Base-by-base conservation (phyloP, 2,329 filamentous ascomycete genomes). In the Penicillium digitatum region DNA sequence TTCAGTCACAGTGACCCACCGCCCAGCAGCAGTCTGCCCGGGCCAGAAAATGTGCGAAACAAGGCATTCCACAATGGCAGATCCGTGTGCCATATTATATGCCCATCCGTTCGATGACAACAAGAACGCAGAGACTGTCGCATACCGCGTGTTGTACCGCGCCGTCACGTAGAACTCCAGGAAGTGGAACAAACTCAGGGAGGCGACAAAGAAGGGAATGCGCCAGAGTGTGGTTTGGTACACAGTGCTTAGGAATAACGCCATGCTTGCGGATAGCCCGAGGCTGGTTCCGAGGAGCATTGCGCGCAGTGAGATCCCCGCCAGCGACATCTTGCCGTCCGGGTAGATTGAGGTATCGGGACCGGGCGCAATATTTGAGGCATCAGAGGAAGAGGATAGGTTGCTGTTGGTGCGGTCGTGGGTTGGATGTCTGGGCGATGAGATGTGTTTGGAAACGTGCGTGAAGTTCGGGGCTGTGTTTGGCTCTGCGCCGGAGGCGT, bases 81-180 rank as follows among this genome's bases (percentile, higher is more conserved):
- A 78, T 0, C 81, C 78, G 71, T 99, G 92, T 2, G 94, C 94
- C 62, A 90, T 81, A 59, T 88, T 88, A 74, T 97, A 97, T 6
- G 84, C 85, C 40, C 82, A 83, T 72, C 94, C 94, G 72, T 99
- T 99, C 47, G 84, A 85, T 35, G 86, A 87, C 34, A 97, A 81
- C 14, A 99, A 83, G 72, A 95, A 99, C 34, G 89, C 88, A 50
- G 83, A 82, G 20, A 92, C 79, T 24, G 81, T 82, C 20, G 89
- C 90, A 48, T 85, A 80, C 16, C 81, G 80, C 0, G 89, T 90
- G 74, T 97, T 97, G 76, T 88, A 89, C 52, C 81, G 79, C 9
- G 93, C 92, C 0, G 93, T 96, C 31, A 87, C 90, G 81, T 86
- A 95, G 79, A 92, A 99, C 75, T 99, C 94, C 72, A 97, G 86